These are phyloP conservation scores for Sorghum bicolor DNA, from an alignment of 176 grass and related monocot species.

Conservation along the genomic window Sorghum_bicolor_NCBIv3 NC_012872.2:42070501-42071000, in stretches of 20 bases:
- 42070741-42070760: conserved; percentile 87
- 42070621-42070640: neutral
- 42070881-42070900: conserved; percentile 83
- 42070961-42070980: conserved; percentile 61
- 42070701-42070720: conserved; percentile 96
- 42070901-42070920: conserved; percentile 82
- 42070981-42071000: conserved; percentile 44
- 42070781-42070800: conserved; percentile 92
- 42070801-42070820: conserved; percentile 81
- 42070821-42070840: conserved; percentile 62
- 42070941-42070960: conserved; percentile 60
- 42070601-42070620: neutral
- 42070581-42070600: neutral
- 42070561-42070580: neutral
- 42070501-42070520: too few species aligned
- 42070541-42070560: neutral
- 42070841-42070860: conserved; percentile 86
- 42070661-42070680: conserved; percentile 91
- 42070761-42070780: conserved; percentile 83
- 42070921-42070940: conserved; percentile 62
- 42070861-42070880: conserved; percentile 87
- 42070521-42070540: too few species aligned
- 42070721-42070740: conserved; percentile 85
- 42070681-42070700: conserved; percentile 95
- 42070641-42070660: conserved; percentile 86